These are phyloP conservation scores for Scalesia atractyloides DNA, from an alignment of 129 eudicot genomes.

Conservation along the genomic window DNA sequence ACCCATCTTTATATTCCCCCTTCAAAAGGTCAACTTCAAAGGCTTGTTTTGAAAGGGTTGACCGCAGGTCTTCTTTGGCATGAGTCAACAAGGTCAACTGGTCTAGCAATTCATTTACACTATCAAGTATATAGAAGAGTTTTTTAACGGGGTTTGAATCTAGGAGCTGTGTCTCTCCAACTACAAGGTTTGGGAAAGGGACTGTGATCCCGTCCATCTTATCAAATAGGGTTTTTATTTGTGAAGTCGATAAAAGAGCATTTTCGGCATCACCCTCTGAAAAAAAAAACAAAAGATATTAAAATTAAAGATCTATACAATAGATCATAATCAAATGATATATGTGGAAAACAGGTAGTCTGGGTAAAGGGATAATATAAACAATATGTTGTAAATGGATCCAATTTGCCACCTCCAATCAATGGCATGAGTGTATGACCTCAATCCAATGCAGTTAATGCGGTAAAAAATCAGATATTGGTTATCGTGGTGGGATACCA, in stretches of 20 bases:
- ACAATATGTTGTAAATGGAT: background rate
- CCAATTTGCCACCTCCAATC: background rate
- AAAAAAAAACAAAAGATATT: slow-evolving; percentile 23
- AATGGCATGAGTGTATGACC: background rate
- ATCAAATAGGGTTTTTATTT: slow-evolving; percentile 49
- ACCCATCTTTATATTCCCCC: slow-evolving; percentile 55
- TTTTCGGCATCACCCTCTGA: slow-evolving; percentile 49
- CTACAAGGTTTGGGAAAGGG: slow-evolving; percentile 43
- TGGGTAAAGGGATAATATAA: background rate
- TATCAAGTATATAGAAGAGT: slow-evolving; percentile 66
- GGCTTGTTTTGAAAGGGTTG: slow-evolving; percentile 49
- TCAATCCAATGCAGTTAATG: background rate
- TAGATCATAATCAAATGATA: slow-evolving; percentile 5
- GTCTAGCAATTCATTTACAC: slow-evolving; percentile 44
- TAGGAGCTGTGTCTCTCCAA: slow-evolving; percentile 40
- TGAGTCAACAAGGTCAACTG: slow-evolving; percentile 49
- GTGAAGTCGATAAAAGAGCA: slow-evolving; percentile 55
- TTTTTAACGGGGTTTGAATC: slow-evolving; percentile 50
- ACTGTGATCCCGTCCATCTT: slow-evolving; percentile 55
- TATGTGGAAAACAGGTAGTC: background rate
- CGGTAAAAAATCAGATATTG: no score
- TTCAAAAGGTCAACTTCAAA: slow-evolving; percentile 65
- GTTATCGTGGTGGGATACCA: no score
- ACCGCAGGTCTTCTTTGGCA: slow-evolving; percentile 54
- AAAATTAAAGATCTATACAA: background rate